Evolutionary conservation across 2,329 filamentous ascomycete genomes (phyloP).

Genomic region (Epichloe aotearoae): DNA sequence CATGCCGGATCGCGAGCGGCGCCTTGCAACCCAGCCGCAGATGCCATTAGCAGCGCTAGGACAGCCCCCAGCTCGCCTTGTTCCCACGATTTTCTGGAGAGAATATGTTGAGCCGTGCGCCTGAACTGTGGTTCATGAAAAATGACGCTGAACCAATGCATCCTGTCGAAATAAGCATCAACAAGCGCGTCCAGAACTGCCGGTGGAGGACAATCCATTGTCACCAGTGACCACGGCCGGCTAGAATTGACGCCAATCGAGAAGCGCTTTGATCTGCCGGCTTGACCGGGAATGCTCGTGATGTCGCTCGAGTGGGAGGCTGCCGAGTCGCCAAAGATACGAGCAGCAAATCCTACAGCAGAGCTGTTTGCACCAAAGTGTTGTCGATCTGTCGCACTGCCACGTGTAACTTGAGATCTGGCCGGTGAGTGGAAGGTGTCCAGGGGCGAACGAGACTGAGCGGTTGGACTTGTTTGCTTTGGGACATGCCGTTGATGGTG

Average conservation of each 20-base stretch:
- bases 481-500: neutral
- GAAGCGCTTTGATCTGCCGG: neutral
- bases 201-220: slow-evolving; percentile 1
- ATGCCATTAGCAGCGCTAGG: slow-evolving; percentile 6
- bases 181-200: slow-evolving; percentile 1
- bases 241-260: neutral
- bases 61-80: slow-evolving; percentile 6
- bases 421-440: neutral
- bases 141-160: slow-evolving; percentile 12
- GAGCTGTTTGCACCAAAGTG: slow-evolving; percentile 3
- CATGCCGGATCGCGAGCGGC: slow-evolving; percentile 8
- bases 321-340: slow-evolving; percentile 2
- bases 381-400: neutral
- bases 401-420: neutral
- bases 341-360: slow-evolving; percentile 1
- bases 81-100: slow-evolving; percentile 6
- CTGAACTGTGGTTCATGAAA: slow-evolving; percentile 11
- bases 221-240: slow-evolving; percentile 1
- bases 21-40: slow-evolving; percentile 8
- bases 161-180: slow-evolving; percentile 10
- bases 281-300: slow-evolving; percentile 2
- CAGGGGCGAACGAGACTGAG: neutral
- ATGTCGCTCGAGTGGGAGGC: neutral
- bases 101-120: neutral
- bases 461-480: neutral